Evolutionary conservation across 371 early-diverging fungal species (phyloP), one percentile per base, ranked within the genome.

Genomic region (Apophysomyces ossiformis): DNA sequence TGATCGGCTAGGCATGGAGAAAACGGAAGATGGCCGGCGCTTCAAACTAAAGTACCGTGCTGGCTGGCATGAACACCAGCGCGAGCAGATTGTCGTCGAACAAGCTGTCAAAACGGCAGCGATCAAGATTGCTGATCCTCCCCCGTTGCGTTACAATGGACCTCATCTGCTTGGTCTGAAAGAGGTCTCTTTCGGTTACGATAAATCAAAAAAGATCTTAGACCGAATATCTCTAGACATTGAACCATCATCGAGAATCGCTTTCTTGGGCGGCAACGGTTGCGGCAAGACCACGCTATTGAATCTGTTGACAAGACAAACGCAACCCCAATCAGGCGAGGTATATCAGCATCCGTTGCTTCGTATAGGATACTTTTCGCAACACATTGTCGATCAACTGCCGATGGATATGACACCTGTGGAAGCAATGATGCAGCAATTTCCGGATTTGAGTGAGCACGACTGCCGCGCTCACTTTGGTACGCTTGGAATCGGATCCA

Each of bases 211-310:
- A 69, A 1, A 37, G 16, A 76, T 88, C 2, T 64, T 91, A 16
- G 63, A 71, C 36, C 75, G 85, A 58, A 82, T 92, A 57, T 89
- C 87, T 1, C 76, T 95, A 4, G 83, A 81, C 18, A 73, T 95
- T 38, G 87, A 85, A 32, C 81, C 76, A 7, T 81, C 81, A 7
- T 74, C 84, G 3, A 77, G 92, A 5, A 82, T 92, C 43, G 92
- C 81, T 1, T 79, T 95, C 32, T 71, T 94, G n/a, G 94, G 94
- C 7, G 82, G 85, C 1, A 95, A 95, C 74, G 94, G 93, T 39
- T 75, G 83, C 63, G 94, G 96, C 46, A 97, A 97, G 71, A 83
- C 93, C 15, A 96, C 96, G 1, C 72, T 96, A 37, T 75, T 94
- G 69, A 85, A 91, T n/a, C 62, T 94, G 58, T 61, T 97, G 26